Conservation (phyloP, 2,329 filamentous ascomycete species). For the Trichophyton rubrum region DNA sequence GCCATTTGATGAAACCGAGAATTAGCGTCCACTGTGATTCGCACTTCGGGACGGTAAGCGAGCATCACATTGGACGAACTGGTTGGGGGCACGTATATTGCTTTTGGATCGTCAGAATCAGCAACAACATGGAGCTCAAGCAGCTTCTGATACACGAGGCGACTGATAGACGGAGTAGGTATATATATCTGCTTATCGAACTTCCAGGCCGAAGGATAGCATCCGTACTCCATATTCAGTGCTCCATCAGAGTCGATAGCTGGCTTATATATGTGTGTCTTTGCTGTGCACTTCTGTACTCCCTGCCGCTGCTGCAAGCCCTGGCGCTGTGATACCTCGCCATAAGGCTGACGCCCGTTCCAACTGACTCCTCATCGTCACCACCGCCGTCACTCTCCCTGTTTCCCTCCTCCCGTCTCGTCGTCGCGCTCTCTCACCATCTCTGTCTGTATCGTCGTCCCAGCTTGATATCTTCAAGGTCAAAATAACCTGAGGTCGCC, state of each 20-base stretch:
- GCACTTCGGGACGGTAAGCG: constrained; percentile 1
- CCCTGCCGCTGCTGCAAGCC: not conserved
- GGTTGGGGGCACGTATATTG: not conserved
- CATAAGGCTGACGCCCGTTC: not conserved
- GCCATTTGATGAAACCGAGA: not conserved
- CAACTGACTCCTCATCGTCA: not conserved
- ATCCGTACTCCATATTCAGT: too few species aligned
- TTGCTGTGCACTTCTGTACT: not conserved
- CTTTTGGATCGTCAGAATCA: not conserved
- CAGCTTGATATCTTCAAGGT: not conserved
- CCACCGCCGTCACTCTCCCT: too few species aligned
- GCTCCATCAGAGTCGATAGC: too few species aligned
- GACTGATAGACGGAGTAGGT: not conserved
- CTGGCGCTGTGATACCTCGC: not conserved
- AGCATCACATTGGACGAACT: constrained; percentile 3
- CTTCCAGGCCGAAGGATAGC: too few species aligned
- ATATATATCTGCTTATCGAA: not conserved
- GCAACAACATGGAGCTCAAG: not conserved
- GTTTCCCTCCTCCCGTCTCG: not conserved
- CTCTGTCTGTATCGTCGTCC: not conserved
- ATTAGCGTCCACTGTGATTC: not conserved
- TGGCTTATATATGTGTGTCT: too few species aligned
- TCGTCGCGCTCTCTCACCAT: not conserved
- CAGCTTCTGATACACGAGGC: not conserved
- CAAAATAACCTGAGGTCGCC: not conserved